phyloP scores from a whole-genome alignment of 192 early-diverging fungal genomes.

The Backusella liffmaniae region DNA sequence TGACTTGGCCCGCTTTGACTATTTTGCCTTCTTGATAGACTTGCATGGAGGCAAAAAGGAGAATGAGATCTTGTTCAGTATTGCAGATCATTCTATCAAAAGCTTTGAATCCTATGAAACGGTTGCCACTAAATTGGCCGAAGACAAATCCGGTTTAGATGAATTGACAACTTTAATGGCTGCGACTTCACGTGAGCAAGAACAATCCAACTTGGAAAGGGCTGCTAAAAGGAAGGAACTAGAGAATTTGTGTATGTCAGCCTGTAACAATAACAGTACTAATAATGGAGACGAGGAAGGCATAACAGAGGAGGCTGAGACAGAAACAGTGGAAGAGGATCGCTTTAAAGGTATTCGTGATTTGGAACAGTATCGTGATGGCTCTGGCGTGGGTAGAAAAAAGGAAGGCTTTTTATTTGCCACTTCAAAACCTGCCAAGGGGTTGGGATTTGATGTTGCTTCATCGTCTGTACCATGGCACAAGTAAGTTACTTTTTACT shows the following conservation, averaged over 20 bases:
- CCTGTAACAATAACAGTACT: no score
- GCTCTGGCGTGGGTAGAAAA: slow-evolving; percentile 35
- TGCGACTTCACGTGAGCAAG: slow-evolving; percentile 32
- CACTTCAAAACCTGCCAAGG: slow-evolving; percentile 45
- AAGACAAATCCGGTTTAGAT: slow-evolving; percentile 40
- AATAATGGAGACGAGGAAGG: background rate
- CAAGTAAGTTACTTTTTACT: slow-evolving; percentile 33
- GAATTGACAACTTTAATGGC: background rate
- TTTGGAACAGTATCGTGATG: slow-evolving; percentile 52
- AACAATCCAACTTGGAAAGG: slow-evolving; percentile 50
- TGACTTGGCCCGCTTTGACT: slow-evolving; percentile 62
- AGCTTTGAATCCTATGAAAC: slow-evolving; percentile 44
- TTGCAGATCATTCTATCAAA: slow-evolving; percentile 52
- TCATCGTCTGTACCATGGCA: slow-evolving; percentile 37
- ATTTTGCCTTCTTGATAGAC: slow-evolving; percentile 50
- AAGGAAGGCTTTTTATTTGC: slow-evolving; percentile 64
- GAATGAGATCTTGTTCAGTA: slow-evolving; percentile 51
- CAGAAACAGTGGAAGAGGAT: background rate
- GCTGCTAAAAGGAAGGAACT: slow-evolving; percentile 43
- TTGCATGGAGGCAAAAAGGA: slow-evolving; percentile 60
- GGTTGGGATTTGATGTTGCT: slow-evolving; percentile 22
- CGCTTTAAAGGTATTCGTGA: slow-evolving; percentile 62
- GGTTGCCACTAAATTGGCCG: slow-evolving; percentile 31
- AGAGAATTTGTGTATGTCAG: background rate
- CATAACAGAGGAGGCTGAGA: background rate